phyloP scores from a whole-genome alignment of 1,139 yeast genomes.

The Taphrina pruni region DNA sequence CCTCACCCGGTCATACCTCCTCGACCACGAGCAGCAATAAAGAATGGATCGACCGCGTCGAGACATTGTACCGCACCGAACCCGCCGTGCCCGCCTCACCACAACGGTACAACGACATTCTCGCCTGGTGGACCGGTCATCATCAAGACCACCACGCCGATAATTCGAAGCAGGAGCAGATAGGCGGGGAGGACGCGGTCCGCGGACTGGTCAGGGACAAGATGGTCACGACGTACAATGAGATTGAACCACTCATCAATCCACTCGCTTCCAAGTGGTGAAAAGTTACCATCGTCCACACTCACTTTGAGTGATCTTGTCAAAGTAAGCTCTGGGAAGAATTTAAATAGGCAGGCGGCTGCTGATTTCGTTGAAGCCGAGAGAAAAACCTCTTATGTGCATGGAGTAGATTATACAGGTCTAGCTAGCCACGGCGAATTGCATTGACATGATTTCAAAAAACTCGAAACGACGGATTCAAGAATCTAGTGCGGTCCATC shows the following conservation, averaged over 20 bases:
- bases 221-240: conserved; percentile 30
- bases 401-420: no score
- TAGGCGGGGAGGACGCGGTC: background rate
- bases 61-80: conserved; percentile 28
- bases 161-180: background rate
- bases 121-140: conserved; percentile 34
- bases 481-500: no score
- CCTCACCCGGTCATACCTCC: no score
- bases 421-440: no score
- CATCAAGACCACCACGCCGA: background rate
- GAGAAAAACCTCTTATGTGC: no score
- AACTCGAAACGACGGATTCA: no score
- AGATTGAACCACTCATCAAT: conserved; percentile 35
- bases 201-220: background rate
- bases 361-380: no score
- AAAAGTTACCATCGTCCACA: background rate
- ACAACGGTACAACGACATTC: conserved; percentile 21
- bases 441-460: no score
- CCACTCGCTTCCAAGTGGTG: conserved; percentile 37
- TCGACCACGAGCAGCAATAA: background rate
- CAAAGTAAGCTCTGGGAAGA: no score
- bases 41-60: conserved; percentile 42
- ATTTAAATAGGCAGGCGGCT: no score
- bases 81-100: background rate
- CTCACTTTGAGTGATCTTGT: no score